phyloP scores from a whole-genome alignment of 2,329 filamentous ascomycete genomes.

The Colletotrichum ledebouriae region DNA sequence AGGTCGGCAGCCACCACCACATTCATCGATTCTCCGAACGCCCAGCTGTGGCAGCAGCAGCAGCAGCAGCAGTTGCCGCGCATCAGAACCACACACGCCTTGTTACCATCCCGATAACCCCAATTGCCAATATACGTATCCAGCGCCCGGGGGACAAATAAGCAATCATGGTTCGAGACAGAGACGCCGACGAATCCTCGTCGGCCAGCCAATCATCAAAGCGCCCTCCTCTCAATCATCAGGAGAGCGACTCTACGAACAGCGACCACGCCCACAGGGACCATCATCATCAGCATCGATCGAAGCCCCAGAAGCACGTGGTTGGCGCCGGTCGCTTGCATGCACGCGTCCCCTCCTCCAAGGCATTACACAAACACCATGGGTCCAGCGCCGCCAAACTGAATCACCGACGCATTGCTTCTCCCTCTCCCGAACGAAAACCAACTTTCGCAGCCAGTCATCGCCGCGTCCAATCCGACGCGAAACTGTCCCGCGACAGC shows the following conservation, averaged over 20 bases:
- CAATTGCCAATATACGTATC: constrained; percentile 14
- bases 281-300: constrained; percentile 48
- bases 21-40: constrained; percentile 34
- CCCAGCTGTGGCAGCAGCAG: constrained; percentile 5
- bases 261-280: constrained; percentile 49
- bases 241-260: constrained; percentile 54
- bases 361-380: constrained; percentile 63
- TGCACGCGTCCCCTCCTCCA: constrained; percentile 66
- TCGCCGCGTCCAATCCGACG: constrained; percentile 51
- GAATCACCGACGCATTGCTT: constrained; percentile 57
- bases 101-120: constrained; percentile 18
- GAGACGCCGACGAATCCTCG: constrained; percentile 62
- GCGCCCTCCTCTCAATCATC: constrained; percentile 56
- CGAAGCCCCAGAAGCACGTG: constrained; percentile 56
- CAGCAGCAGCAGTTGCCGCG: constrained; percentile 18
- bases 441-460: constrained; percentile 46
- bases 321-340: constrained; percentile 63
- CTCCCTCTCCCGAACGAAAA: constrained; percentile 57
- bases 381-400: constrained; percentile 54
- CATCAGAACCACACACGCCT: constrained; percentile 29
- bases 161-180: constrained; percentile 58
- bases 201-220: constrained; percentile 71
- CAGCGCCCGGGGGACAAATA: constrained; percentile 29
- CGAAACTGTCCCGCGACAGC: constrained; percentile 61
- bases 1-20: constrained; percentile 24